Evolutionary conservation across 441 rosid species (phyloP), one percentile per base, ranked within the genome.

Genomic region (Codiaeum variegatum): DNA sequence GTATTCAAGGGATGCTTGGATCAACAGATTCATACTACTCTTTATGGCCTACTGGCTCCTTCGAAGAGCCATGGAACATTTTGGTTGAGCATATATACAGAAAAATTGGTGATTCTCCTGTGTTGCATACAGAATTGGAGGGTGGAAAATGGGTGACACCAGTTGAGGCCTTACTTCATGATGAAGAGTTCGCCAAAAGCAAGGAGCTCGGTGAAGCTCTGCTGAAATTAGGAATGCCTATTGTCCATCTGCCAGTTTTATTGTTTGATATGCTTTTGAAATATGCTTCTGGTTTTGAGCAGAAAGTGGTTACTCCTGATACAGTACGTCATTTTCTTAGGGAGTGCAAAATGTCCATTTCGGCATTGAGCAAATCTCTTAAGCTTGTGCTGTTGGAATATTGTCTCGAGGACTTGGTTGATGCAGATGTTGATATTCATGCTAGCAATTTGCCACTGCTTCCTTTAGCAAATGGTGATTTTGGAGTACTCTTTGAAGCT

Each of bases 21-120:
- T 81, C 96, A 26, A 87, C 81, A 59, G 81, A 82, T 76, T 78
- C 78, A 29, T 95, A 92, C 81, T 91, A 88, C 85, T 84, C 95
- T 75, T 75, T 95, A 67, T 92, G 93, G 92, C 99, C 99, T 49
- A 77, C 73, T 67, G 99, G 99, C 72, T 76, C 88, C 62, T 92
- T 92, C 84, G 97, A 95, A 84, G 98, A 91, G 84, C 99, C 99
- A 73, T 95, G 99, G 99, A 84, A 80, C 82, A 84, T 91, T 79
- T 85, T 95, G 72, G 97, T 95, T 56, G 97, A 95, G 82, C 85
- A 87, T 59, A 80, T 95, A 68, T 95, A 88, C 83, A 88, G 79
- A 80, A 90, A 81, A 74, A 77, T 91, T 72, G 82, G 90, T 64
- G 81, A 79, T 83, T 86, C 83, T 54, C 84, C 90, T 49, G 89